These are phyloP conservation scores for Aristolochia fimbriata DNA, from an alignment of 164 flowering plant species.

Conservation along the genomic window DNA sequence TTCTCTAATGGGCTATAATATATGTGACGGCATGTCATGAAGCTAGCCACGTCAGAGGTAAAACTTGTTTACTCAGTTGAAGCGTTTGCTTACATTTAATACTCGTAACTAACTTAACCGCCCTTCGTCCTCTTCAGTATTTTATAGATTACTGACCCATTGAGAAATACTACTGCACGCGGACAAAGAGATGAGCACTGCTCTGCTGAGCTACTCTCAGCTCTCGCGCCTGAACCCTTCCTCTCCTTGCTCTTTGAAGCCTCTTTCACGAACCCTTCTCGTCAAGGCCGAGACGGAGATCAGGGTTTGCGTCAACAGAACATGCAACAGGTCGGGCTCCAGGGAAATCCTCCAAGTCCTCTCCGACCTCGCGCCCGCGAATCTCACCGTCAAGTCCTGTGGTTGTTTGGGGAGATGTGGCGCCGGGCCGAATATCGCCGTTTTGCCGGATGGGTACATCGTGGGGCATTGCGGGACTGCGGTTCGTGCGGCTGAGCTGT, in stretches of 20 bases:
- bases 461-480: conserved; percentile 58
- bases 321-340: conserved; percentile 74
- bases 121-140: too few species aligned
- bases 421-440: conserved; percentile 72
- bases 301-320: conserved; percentile 67
- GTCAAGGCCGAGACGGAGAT: conserved; percentile 30
- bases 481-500: conserved; percentile 34
- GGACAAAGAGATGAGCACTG: neutral
- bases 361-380: conserved; percentile 49
- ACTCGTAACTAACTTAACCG: too few species aligned
- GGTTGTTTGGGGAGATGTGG: conserved; percentile 91
- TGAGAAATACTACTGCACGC: neutral
- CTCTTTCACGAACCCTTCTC: neutral
- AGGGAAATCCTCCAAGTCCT: conserved; percentile 49
- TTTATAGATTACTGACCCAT: neutral
- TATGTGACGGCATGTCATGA: too few species aligned
- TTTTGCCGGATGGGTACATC: conserved; percentile 40
- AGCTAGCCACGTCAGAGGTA: too few species aligned
- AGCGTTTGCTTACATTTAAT: too few species aligned
- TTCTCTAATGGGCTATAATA: too few species aligned
- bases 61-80: too few species aligned
- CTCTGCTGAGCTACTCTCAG: neutral
- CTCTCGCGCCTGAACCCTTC: neutral
- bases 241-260: neutral
- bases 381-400: conserved; percentile 48